A percentile compares a stretch with the other conserved stretches of the same genome.
phyloP scores from a whole-genome alignment of 495 filamentous ascomycete species.

The Penicillium herquei region DNA sequence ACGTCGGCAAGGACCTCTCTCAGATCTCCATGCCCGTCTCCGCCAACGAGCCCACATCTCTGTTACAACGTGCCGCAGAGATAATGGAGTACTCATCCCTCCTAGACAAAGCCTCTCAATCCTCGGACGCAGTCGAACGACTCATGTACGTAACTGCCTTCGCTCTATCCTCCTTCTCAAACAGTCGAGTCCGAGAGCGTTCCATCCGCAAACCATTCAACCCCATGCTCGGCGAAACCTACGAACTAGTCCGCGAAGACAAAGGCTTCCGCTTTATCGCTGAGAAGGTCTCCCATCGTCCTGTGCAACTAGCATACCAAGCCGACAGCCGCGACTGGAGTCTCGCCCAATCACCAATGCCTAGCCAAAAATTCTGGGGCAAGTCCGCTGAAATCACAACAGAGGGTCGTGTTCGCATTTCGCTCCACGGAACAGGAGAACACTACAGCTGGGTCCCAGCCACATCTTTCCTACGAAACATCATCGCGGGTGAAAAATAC shows the following conservation, averaged over 20 bases:
- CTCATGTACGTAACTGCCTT: constrained; percentile 86
- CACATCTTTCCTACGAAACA: constrained; percentile 89
- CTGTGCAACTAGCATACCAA: constrained; percentile 89
- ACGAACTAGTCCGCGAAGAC: constrained; percentile 86
- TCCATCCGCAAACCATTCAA: constrained; percentile 98
- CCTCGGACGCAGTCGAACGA: constrained; percentile 60
- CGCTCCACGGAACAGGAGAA: constrained; percentile 68
- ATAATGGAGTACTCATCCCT: constrained; percentile 85
- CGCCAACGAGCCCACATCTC: constrained; percentile 87
- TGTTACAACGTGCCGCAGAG: constrained; percentile 85
- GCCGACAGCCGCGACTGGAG: constrained; percentile 83
- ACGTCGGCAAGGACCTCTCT: constrained; percentile 95
- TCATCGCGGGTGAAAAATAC: constrained; percentile 98
- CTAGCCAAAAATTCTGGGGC: constrained; percentile 97
- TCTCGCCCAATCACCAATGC: constrained; percentile 79
- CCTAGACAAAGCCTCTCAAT: constrained; percentile 69
- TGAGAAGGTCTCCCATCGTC: constrained; percentile 91
- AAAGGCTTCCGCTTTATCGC: constrained; percentile 84
- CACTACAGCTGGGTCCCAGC: constrained; percentile 80
- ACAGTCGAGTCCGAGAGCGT: constrained; percentile 77
- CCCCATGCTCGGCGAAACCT: constrained; percentile 95
- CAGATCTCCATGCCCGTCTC: constrained; percentile 97
- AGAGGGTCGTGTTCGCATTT: constrained; percentile 78
- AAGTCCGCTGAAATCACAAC: constrained; percentile 92
- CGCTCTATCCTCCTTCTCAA: constrained; percentile 79